Evolutionary conservation across 2,329 filamentous ascomycete genomes (phyloP).

Genomic region (Trichoderma polysporum): DNA sequence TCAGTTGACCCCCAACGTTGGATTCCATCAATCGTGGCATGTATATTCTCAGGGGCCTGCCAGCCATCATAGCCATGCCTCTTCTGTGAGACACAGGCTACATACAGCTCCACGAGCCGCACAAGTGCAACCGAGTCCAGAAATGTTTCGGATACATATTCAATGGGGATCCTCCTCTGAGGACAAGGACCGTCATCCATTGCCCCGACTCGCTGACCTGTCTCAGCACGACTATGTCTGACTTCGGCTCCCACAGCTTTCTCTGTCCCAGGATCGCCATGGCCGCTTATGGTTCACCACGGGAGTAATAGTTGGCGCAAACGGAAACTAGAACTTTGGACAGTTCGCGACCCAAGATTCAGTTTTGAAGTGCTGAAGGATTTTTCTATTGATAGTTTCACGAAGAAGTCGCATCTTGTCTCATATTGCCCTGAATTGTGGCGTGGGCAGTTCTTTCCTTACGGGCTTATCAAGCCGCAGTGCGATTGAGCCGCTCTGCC

Average conservation of each 20-base stretch:
- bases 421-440: background rate
- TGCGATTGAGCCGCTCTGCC: background rate
- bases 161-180: constrained; percentile 26
- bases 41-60: constrained; percentile 28
- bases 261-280: constrained; percentile 6
- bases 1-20: background rate
- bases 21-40: background rate
- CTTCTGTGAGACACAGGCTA: constrained; percentile 24
- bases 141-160: constrained; percentile 37
- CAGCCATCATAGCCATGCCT: constrained; percentile 15
- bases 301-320: background rate
- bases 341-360: background rate
- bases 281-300: background rate
- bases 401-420: constrained; percentile 6
- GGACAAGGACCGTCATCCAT: constrained; percentile 25
- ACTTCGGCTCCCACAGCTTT: constrained; percentile 9
- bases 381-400: background rate
- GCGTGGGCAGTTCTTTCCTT: constrained; percentile 6
- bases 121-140: constrained; percentile 28
- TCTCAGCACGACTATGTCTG: constrained; percentile 30
- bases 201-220: constrained; percentile 25
- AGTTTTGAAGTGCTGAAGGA: background rate
- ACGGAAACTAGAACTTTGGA: background rate
- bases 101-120: constrained; percentile 26
- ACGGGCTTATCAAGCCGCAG: background rate